phyloP scores from a whole-genome alignment of 73 alveolate genomes.

The Strombidium stylifer region DNA sequence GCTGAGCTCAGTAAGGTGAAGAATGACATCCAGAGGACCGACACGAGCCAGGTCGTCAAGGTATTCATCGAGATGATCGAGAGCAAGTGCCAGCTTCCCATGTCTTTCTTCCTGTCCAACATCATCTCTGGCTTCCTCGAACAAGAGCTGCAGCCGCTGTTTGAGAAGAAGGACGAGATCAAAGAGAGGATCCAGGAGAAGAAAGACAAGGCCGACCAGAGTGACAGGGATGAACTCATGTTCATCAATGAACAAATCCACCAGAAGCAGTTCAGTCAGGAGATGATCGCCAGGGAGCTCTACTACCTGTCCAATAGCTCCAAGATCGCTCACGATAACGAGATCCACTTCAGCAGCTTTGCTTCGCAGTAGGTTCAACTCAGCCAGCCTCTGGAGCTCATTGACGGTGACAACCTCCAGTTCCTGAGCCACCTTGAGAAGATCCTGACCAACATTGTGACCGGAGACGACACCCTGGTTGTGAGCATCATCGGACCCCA shows the following conservation, averaged over 20 bases:
- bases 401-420: slow-evolving; percentile 23
- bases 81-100: no score
- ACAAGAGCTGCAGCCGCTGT: not conserved
- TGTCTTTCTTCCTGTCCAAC: no score
- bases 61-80: no score
- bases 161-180: not conserved
- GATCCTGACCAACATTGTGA: not conserved
- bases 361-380: not conserved
- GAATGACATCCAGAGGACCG: no score
- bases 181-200: not conserved
- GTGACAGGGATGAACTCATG: not conserved
- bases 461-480: slow-evolving; percentile 13
- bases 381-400: slow-evolving; percentile 22
- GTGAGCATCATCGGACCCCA: slow-evolving; percentile 60
- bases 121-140: slow-evolving; percentile 12
- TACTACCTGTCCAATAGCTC: not conserved
- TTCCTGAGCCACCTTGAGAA: not conserved
- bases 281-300: slow-evolving; percentile 16
- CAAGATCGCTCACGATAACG: not conserved
- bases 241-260: not conserved
- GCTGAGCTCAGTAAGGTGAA: no score
- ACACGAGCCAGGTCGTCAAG: no score
- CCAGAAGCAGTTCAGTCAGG: slow-evolving; percentile 2
- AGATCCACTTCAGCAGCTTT: not conserved
- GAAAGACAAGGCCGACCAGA: not conserved